A percentile compares a stretch with the other conserved stretches of the same genome.
phyloP scores from a whole-genome alignment of 202 grass and related monocot species.

The Brachypodium distachyon region DNA sequence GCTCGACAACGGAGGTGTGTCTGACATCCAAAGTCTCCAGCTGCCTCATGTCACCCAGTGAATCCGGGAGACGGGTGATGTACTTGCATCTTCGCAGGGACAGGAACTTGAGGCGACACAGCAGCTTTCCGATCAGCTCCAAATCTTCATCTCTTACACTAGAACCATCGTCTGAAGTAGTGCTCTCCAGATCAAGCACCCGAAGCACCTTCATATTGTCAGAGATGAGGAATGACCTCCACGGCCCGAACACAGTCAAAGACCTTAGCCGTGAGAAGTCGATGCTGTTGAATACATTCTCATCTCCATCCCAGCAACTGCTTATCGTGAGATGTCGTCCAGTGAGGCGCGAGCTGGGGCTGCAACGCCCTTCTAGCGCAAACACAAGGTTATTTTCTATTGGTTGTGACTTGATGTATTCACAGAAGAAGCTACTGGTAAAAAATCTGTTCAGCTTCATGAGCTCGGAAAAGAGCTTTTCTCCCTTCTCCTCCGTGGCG shows the following conservation, averaged over 20 bases:
- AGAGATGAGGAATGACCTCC: not conserved
- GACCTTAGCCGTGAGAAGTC: not conserved
- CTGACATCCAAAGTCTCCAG: slow-evolving; percentile 1
- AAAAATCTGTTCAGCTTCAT: not conserved
- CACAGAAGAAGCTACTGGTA: not conserved
- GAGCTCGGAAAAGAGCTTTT: not conserved
- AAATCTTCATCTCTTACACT: too few species aligned
- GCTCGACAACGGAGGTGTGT: not conserved
- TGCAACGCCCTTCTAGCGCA: not conserved
- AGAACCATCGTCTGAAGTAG: too few species aligned
- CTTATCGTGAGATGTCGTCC: not conserved
- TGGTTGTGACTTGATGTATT: not conserved
- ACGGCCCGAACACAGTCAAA: not conserved
- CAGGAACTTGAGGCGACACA: too few species aligned
- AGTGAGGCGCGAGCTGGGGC: not conserved
- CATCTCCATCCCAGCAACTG: not conserved
- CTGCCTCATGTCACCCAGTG: not conserved
- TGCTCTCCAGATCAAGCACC: too few species aligned
- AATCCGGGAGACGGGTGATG: not conserved
- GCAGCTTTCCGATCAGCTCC: too few species aligned
- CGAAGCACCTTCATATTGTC: not conserved
- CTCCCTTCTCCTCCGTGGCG: not conserved
- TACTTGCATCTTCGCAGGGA: too few species aligned
- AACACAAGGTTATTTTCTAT: not conserved
- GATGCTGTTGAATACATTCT: not conserved